Evolutionary conservation across 495 filamentous ascomycete species (phyloP).

Genomic region (Pyrenula aspistea): DNA sequence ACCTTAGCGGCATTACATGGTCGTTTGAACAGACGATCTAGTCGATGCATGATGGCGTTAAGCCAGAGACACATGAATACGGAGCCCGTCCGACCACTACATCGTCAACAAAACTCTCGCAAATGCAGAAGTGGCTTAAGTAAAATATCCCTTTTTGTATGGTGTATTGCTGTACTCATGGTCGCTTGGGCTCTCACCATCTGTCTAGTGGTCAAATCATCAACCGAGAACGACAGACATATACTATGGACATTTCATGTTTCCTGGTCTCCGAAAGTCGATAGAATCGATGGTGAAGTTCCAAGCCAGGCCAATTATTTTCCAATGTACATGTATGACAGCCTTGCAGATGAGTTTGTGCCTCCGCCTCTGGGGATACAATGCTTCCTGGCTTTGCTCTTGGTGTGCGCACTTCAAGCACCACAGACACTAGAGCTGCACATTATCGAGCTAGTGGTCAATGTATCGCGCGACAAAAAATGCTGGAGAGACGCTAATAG

Average conservation of each 20-base stretch:
- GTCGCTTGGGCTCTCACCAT: not conserved
- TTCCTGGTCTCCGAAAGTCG: not conserved
- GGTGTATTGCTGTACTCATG: not conserved
- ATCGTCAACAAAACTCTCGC: not conserved
- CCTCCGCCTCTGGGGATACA: not conserved
- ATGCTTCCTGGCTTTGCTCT: not conserved
- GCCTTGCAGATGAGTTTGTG: not conserved
- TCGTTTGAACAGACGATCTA: not conserved
- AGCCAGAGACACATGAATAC: not conserved
- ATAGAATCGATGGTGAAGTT: not conserved
- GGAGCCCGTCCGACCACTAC: not conserved
- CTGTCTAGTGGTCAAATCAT: not conserved
- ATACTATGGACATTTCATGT: not conserved
- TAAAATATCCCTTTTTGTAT: not conserved
- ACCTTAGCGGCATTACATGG: constrained; percentile 9
- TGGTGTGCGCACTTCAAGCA: constrained; percentile 6
- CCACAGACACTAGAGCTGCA: constrained; percentile 28
- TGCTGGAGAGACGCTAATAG: constrained; percentile 15
- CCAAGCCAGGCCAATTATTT: not conserved
- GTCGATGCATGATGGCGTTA: not conserved
- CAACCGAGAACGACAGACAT: not conserved
- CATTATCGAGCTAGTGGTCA: constrained; percentile 31
- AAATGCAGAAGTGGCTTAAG: not conserved
- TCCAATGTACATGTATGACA: not conserved
- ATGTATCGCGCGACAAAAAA: constrained; percentile 30